Conservation (phyloP, 2,329 filamentous ascomycete genomes). For the Keithomyces neogunnii region DNA sequence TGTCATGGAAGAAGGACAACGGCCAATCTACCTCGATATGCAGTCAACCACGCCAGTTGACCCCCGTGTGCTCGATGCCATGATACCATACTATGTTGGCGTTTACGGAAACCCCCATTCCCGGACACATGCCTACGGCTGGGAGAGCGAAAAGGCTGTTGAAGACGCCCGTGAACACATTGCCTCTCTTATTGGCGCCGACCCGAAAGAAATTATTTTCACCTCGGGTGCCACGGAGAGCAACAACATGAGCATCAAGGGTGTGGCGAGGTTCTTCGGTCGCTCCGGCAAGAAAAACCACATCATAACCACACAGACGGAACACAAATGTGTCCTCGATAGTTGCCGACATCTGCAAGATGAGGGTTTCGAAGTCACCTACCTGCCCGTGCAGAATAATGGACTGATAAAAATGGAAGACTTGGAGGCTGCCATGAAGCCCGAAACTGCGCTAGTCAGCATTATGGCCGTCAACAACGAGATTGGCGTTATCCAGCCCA, state of each 20-base stretch:
- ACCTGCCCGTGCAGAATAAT: constrained; percentile 79
- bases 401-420: constrained; percentile 80
- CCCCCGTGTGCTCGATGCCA: constrained; percentile 87
- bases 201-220: constrained; percentile 97
- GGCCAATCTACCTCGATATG: constrained; percentile 97
- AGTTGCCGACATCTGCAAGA: constrained; percentile 95
- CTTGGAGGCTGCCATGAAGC: constrained; percentile 79
- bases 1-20: constrained; percentile 82
- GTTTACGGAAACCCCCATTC: constrained; percentile 97
- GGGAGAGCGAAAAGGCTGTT: constrained; percentile 93
- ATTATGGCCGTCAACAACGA: constrained; percentile 99
- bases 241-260: constrained; percentile 99
- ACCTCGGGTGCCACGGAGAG: constrained; percentile 97
- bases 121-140: constrained; percentile 93
- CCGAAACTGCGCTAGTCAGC: constrained; percentile 86
- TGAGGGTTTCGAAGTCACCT: constrained; percentile 95
- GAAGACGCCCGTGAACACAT: constrained; percentile 80
- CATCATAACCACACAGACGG: constrained; percentile 93
- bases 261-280: constrained; percentile 91
- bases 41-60: constrained; percentile 95
- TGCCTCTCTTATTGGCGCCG: constrained; percentile 81
- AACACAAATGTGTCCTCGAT: constrained; percentile 98
- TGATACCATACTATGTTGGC: constrained; percentile 90
- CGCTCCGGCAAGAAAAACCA: constrained; percentile 94
- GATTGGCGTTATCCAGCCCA: constrained; percentile 96